Conservation (phyloP, 257 asterid species). For the Gentiana macrophylla region DNA sequence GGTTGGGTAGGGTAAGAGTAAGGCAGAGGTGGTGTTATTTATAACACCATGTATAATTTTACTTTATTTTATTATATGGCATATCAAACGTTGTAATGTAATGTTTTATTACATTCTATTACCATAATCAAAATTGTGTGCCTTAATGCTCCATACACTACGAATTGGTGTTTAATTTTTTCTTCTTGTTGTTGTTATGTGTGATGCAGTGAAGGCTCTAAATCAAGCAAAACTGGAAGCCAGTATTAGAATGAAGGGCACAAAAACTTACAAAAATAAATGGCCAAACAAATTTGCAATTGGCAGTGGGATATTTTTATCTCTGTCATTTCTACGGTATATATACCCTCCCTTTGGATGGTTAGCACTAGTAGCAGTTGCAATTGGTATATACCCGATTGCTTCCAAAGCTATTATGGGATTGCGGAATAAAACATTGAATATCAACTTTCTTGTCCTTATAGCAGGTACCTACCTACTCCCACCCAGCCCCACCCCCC, state of each 20-base stretch:
- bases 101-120: no score
- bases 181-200: no score
- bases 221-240: constrained; percentile 77
- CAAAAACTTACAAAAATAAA: constrained; percentile 29
- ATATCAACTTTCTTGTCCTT: constrained; percentile 63
- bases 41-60: no score
- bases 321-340: constrained; percentile 37
- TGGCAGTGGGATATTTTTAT: constrained; percentile 44
- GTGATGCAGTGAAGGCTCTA: constrained; percentile 52
- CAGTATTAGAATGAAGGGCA: constrained; percentile 35
- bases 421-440: constrained; percentile 27
- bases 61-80: no score
- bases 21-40: no score
- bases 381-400: constrained; percentile 53
- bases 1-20: no score
- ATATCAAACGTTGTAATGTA: no score
- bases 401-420: constrained; percentile 38
- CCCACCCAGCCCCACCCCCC: no score
- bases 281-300: constrained; percentile 76
- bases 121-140: no score
- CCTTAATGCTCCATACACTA: no score
- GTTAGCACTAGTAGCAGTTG: constrained; percentile 61
- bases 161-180: no score
- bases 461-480: constrained; percentile 41
- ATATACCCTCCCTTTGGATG: constrained; percentile 46